Evolutionary conservation across 805 yeast species (phyloP).

Genomic region (Candida alai): DNA sequence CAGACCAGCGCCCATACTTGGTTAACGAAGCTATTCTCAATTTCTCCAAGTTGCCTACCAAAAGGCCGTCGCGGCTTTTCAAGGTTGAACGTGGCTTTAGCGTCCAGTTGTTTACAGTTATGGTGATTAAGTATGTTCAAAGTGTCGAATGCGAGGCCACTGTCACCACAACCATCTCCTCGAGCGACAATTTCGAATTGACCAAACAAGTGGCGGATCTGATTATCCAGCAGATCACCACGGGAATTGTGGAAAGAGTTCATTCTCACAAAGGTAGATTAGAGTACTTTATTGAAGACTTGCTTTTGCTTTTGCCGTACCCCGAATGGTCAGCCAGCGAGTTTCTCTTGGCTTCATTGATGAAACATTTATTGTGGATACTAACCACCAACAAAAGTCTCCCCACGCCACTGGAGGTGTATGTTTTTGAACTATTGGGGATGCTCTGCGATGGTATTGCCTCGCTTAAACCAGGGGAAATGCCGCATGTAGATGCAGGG

Average conservation of each 20-base stretch:
- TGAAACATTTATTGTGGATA: conserved; percentile 39
- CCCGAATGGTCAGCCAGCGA: conserved; percentile 68
- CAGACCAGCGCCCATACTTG: conserved; percentile 57
- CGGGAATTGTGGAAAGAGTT: not conserved
- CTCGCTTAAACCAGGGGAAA: conserved; percentile 27
- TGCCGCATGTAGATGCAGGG: not conserved
- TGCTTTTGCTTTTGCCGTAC: conserved; percentile 41
- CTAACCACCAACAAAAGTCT: conserved; percentile 34
- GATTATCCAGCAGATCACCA: not conserved
- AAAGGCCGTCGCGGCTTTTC: conserved; percentile 43
- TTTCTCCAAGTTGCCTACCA: conserved; percentile 46
- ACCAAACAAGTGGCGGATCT: not conserved
- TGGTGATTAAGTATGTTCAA: conserved; percentile 32
- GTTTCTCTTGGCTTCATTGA: conserved; percentile 41
- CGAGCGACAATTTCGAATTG: not conserved
- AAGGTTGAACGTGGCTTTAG: conserved; percentile 41
- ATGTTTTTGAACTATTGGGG: conserved; percentile 60
- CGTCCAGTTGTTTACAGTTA: conserved; percentile 46
- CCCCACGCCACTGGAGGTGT: conserved; percentile 42
- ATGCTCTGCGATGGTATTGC: conserved; percentile 49
- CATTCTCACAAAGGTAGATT: no score
- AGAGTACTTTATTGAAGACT: conserved; percentile 52
- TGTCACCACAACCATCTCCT: not conserved
- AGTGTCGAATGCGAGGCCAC: not conserved
- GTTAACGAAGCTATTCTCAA: conserved; percentile 55